Evolutionary conservation across 768 basidiomycete genomes (phyloP), one percentile per base, ranked within the genome.

Genomic region (Amanita molliuscula): DNA sequence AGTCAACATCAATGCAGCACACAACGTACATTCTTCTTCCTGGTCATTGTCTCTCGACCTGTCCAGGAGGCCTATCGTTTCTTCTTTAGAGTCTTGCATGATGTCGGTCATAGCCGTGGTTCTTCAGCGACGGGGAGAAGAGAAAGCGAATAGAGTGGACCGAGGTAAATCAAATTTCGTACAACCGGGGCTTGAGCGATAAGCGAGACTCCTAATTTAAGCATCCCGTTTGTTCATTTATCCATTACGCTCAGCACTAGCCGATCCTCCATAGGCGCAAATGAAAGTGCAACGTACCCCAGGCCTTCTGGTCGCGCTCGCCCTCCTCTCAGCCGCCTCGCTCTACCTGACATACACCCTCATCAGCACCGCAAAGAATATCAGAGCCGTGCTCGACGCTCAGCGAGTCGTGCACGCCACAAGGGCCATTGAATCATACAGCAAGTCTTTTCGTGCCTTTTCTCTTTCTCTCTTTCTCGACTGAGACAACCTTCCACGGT

Each of bases 301-400:
- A n/a, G n/a, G n/a, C n/a, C n/a, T n/a, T n/a, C 61, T n/a, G 10
- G 61, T 69, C 54, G 58, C 54, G 3, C 28, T 62, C 34, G 45
- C 21, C 11, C 28, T 60, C 7, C 46, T 61, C 6, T 44, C 40
- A 3, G 54, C 53, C 9, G 55, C 58, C 55, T 58, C 61, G 44
- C 36, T 70, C 56, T 59, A 65, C 58, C 20, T 60, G 56, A 53
- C 61, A 51, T 53, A 58, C 61, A 53, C 64, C 53, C 46, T 61
- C 38, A 16, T 56, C 44, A 43, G 34, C 47, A 20, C 61, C 28
- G 41, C 60, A 37, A 50, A 59, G 42, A 47, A 57, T 42, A 52
- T 62, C 34, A 51, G 57, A 48, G 44, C 55, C 51, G 52, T 65
- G 35, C 20, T 59, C 25, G 33, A 51, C 26, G 40, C 60, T 41